These are phyloP conservation scores for Aspergillus bertholletiae DNA, from an alignment of 495 filamentous ascomycete species.

Conservation along the genomic window DNA sequence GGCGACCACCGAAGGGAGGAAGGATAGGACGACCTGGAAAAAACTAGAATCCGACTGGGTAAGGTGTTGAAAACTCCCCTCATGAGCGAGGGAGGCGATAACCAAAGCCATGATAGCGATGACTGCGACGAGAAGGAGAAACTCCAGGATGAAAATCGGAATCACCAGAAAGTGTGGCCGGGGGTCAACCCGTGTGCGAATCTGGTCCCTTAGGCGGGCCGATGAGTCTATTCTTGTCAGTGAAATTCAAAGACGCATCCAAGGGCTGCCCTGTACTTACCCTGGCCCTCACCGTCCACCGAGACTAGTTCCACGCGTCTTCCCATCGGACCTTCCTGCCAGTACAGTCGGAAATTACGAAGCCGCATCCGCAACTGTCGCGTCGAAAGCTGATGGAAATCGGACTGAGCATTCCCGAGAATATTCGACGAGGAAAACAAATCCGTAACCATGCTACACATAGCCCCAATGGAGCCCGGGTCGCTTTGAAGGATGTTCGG, in stretches of 20 bases:
- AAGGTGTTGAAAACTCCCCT: conserved; percentile 33
- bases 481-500: conserved; percentile 37
- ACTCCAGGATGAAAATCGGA: conserved; percentile 39
- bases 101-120: conserved; percentile 35
- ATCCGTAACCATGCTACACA: conserved; percentile 41
- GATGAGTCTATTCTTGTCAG: conserved; percentile 24
- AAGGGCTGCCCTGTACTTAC: not conserved
- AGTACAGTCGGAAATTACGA: conserved; percentile 29
- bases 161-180: conserved; percentile 40
- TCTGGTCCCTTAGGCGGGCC: conserved; percentile 20
- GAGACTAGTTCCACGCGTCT: conserved; percentile 34
- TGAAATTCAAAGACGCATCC: not conserved
- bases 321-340: conserved; percentile 29
- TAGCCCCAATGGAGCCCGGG: conserved; percentile 38
- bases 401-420: conserved; percentile 24
- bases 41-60: conserved; percentile 36
- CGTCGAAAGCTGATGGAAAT: conserved; percentile 39
- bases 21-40: conserved; percentile 34
- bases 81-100: conserved; percentile 26
- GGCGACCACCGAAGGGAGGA: conserved; percentile 36
- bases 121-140: conserved; percentile 29
- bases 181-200: conserved; percentile 27
- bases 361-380: conserved; percentile 34
- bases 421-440: conserved; percentile 32
- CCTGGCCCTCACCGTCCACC: conserved; percentile 21